A percentile compares a stretch with the other conserved stretches of the same genome.
Conservation (phyloP, 2,329 filamentous ascomycete genomes). For the Aquanectria penicillioides region DNA sequence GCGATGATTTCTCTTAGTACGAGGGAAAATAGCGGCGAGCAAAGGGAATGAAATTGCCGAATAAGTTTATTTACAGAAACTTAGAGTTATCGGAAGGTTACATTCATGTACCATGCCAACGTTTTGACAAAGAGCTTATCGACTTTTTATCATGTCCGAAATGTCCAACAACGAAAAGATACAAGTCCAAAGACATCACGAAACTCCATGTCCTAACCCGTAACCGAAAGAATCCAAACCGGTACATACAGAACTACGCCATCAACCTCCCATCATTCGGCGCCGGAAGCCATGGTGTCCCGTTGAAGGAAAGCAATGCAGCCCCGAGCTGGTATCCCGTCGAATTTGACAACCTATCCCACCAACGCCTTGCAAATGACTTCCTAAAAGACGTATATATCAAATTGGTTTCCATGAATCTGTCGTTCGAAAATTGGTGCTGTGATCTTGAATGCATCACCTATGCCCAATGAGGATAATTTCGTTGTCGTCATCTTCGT, state of each 20-base stretch:
- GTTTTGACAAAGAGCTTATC: not conserved
- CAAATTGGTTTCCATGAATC: constrained; percentile 9
- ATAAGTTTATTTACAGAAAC: not conserved
- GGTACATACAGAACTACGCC: constrained; percentile 1
- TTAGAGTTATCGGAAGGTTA: constrained; percentile 7
- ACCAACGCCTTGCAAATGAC: constrained; percentile 41
- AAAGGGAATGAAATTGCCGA: not conserved
- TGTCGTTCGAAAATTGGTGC: not conserved
- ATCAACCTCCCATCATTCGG: not conserved
- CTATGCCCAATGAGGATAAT: constrained; percentile 62
- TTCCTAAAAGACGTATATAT: constrained; percentile 8
- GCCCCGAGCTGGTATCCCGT: constrained; percentile 19
- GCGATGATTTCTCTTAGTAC: constrained; percentile 31
- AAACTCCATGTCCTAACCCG: constrained; percentile 3
- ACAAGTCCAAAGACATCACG: not conserved
- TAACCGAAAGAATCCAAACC: not conserved
- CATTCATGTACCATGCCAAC: not conserved
- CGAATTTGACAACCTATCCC: constrained; percentile 26
- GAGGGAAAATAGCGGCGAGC: not conserved
- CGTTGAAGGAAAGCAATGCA: constrained; percentile 22
- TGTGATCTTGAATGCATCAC: constrained; percentile 39
- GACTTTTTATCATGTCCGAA: not conserved
- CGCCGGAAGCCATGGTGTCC: constrained; percentile 22
- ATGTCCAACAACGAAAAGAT: constrained; percentile 4
- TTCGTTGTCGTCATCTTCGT: constrained; percentile 61